Conservation (phyloP, 2,329 filamentous ascomycete genomes). For the Diaporthe citriasiana region DNA sequence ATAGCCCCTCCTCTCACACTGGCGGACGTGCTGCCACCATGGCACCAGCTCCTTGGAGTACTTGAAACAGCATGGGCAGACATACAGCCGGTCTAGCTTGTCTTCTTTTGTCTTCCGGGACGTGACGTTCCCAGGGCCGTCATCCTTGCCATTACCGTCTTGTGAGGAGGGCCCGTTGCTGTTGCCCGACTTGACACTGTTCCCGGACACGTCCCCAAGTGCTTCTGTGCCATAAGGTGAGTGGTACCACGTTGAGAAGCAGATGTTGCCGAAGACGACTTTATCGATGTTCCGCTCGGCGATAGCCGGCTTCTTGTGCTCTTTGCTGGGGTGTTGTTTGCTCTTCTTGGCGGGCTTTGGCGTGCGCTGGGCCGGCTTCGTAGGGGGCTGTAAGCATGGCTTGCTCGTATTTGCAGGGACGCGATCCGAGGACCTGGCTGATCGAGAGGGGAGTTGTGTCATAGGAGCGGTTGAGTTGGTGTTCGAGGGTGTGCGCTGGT, state of each 20-base stretch:
- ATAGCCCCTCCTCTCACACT: slow-evolving; percentile 65
- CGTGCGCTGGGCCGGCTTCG: slow-evolving; percentile 21
- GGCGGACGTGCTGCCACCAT: slow-evolving; percentile 70
- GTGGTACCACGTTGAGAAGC: slow-evolving; percentile 92
- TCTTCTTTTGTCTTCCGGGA: slow-evolving; percentile 41
- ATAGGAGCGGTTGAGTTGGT: slow-evolving; percentile 31
- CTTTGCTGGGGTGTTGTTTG: slow-evolving; percentile 44
- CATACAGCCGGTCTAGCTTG: slow-evolving; percentile 80
- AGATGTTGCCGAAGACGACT: slow-evolving; percentile 86
- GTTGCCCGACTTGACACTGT: slow-evolving; percentile 48
- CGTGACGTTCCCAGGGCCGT: slow-evolving; percentile 42
- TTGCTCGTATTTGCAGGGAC: slow-evolving; percentile 41
- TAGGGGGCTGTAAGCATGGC: slow-evolving; percentile 30
- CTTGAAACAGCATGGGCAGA: slow-evolving; percentile 95
- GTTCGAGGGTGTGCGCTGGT: not conserved
- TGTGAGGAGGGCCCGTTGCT: slow-evolving; percentile 50
- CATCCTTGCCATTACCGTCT: slow-evolving; percentile 48
- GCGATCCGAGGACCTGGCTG: slow-evolving; percentile 38
- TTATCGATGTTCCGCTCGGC: slow-evolving; percentile 85
- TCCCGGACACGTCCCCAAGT: slow-evolving; percentile 63
- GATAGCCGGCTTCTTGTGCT: slow-evolving; percentile 52
- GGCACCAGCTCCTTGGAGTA: slow-evolving; percentile 78
- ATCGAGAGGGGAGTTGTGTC: slow-evolving; percentile 36
- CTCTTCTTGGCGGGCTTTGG: slow-evolving; percentile 35
- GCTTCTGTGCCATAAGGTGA: slow-evolving; percentile 87